These are phyloP conservation scores for Przewalskia tangutica DNA, from an alignment of 257 asterid genomes.

Conservation along the genomic window DNA sequence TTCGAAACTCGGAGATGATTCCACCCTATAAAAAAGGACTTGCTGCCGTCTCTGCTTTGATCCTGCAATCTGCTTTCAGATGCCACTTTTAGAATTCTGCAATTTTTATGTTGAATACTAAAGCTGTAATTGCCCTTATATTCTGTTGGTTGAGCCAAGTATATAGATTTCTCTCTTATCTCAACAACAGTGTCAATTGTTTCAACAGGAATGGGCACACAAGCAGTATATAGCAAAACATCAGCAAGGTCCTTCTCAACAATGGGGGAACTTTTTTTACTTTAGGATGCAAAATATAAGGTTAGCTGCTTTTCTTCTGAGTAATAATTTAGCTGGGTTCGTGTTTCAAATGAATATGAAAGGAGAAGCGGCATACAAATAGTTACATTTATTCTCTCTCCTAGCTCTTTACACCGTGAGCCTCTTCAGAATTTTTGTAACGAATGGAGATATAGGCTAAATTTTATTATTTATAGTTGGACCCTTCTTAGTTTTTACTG, in stretches of 20 bases:
- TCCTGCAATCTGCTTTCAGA: not conserved
- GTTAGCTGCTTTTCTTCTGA: slow-evolving; percentile 22
- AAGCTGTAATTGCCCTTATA: not conserved
- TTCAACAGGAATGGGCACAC: slow-evolving; percentile 80
- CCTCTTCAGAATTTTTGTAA: not conserved
- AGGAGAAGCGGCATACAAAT: not conserved
- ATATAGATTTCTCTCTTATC: not conserved
- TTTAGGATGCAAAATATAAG: slow-evolving; percentile 95
- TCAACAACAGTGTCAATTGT: not conserved
- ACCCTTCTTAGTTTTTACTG: no score
- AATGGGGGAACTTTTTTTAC: slow-evolving; percentile 94
- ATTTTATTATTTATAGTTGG: no score
- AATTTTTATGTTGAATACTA: not conserved
- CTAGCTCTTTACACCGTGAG: not conserved
- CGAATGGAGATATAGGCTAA: no score
- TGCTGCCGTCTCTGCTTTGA: not conserved
- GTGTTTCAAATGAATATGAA: not conserved
- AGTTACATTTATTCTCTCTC: not conserved
- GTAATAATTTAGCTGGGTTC: not conserved
- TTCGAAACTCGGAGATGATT: not conserved
- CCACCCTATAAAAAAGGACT: not conserved
- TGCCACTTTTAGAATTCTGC: not conserved
- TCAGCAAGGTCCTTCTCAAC: slow-evolving; percentile 98
- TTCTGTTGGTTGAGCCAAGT: not conserved
- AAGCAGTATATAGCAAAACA: slow-evolving; percentile 83